phyloP scores from a whole-genome alignment of 1,284 basidiomycete genomes.

The Cronartium quercuum region DNA sequence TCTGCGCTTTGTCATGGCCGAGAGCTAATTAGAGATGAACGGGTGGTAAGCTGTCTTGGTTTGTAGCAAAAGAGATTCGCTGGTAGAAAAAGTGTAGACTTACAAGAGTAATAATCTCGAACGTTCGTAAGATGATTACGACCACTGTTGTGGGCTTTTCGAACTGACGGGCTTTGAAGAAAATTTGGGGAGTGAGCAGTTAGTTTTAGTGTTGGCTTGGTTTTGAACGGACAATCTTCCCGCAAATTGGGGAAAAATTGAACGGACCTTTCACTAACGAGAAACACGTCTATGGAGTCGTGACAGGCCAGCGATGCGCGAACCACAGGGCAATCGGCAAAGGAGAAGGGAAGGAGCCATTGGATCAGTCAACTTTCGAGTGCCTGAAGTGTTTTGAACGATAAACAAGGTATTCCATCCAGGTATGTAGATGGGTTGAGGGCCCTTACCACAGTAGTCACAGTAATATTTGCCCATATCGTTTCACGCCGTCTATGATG shows the following conservation, averaged over 20 bases:
- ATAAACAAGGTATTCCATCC: background rate
- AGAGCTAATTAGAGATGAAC: conserved; percentile 58
- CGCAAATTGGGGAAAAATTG: background rate
- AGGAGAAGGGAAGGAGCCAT: background rate
- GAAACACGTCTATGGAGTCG: conserved; percentile 39
- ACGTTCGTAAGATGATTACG: conserved; percentile 95
- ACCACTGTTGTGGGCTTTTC: conserved; percentile 95
- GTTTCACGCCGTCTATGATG: background rate
- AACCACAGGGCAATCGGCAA: background rate
- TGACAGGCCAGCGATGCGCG: background rate
- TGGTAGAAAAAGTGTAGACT: conserved; percentile 45
- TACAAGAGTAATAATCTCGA: conserved; percentile 91
- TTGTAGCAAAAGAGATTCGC: background rate
- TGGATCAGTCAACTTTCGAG: background rate
- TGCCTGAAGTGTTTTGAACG: background rate
- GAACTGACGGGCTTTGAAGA: conserved; percentile 57
- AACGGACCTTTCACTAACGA: conserved; percentile 36
- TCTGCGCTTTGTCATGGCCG: conserved; percentile 92
- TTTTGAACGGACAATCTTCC: background rate
- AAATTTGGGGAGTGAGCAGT: background rate
- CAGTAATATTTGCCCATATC: conserved; percentile 54
- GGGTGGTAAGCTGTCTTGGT: conserved; percentile 39
- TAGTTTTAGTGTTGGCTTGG: background rate
- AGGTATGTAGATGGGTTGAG: conserved; percentile 51
- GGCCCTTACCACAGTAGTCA: conserved; percentile 81